Conservation (phyloP, 495 filamentous ascomycete genomes). For the Penicillium nucicola region DNA sequence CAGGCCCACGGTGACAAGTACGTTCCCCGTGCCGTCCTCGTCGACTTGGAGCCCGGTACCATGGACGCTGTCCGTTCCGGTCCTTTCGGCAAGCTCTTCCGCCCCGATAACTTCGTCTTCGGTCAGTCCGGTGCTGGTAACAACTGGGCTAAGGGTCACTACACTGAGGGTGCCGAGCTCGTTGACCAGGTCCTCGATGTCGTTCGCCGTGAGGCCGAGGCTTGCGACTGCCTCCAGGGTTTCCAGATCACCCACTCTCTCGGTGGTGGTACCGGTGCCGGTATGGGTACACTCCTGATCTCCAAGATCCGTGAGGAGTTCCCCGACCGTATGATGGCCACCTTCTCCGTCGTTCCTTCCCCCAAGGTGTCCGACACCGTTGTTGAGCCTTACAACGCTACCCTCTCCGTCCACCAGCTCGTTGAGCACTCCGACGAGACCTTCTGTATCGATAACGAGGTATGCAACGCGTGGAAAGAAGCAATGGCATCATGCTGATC, state of each 20-base stretch:
- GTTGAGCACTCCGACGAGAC: constrained; percentile 99
- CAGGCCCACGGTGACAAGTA: constrained; percentile 97
- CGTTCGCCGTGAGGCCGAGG: constrained; percentile 97
- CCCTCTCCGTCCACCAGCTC: constrained; percentile 97
- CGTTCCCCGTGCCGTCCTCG: constrained; percentile 97
- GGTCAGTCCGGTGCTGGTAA: constrained; percentile 99
- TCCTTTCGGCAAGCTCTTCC: constrained; percentile 99
- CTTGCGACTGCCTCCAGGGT: constrained; percentile 98
- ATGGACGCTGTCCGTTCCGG: constrained; percentile 99
- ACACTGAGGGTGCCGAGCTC: constrained; percentile 99
- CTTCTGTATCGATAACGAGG: constrained; percentile 99
- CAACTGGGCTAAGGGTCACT: constrained; percentile 99
- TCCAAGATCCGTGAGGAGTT: constrained; percentile 99
- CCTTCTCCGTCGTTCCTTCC: constrained; percentile 99
- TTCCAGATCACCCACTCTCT: constrained; percentile 99
- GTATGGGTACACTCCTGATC: constrained; percentile 99
- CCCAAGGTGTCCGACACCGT: constrained; percentile 99
- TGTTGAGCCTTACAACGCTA: constrained; percentile 99
- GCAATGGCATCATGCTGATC: constrained; percentile 15
- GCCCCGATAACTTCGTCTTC: constrained; percentile 99
- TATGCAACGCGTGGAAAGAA: constrained; percentile 23
- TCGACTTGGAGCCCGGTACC: constrained; percentile 96
- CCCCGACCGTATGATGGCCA: constrained; percentile 99
- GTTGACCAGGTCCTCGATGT: constrained; percentile 98
- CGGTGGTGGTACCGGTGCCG: constrained; percentile 99